Conservation (phyloP, 441 rosid genomes). For the Gossypium aridum region DNA sequence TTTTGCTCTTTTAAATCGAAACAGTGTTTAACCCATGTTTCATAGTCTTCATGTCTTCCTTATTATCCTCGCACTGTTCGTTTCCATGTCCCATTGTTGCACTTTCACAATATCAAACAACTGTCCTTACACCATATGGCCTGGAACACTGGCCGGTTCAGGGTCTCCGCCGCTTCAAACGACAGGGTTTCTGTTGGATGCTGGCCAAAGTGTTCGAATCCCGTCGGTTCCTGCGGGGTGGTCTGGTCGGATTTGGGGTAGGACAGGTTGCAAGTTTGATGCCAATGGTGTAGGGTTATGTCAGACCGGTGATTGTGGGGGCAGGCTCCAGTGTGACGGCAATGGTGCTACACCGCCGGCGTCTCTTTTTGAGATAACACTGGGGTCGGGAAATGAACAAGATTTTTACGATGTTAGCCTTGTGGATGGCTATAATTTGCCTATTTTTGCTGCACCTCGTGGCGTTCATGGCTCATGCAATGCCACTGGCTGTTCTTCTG, state of each 20-base stretch:
- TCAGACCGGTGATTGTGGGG: constrained; percentile 60
- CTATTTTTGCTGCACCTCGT: constrained; percentile 47
- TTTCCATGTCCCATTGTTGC: not conserved
- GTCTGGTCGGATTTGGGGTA: constrained; percentile 75
- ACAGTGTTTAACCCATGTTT: not conserved
- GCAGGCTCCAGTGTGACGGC: constrained; percentile 52
- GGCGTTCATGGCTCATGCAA: constrained; percentile 48
- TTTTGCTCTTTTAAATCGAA: not conserved
- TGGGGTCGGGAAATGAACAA: constrained; percentile 35
- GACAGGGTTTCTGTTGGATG: constrained; percentile 1
- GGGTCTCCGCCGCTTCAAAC: not conserved
- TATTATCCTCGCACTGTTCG: not conserved
- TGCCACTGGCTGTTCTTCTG: constrained; percentile 53
- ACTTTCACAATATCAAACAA: constrained; percentile 4
- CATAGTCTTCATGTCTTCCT: not conserved
- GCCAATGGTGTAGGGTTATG: constrained; percentile 51
- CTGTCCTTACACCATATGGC: constrained; percentile 8
- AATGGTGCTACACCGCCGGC: constrained; percentile 58
- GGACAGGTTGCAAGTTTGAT: constrained; percentile 61
- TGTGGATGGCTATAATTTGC: constrained; percentile 68
- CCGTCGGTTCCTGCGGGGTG: constrained; percentile 47
- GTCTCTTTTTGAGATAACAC: constrained; percentile 61
- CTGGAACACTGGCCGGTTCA: constrained; percentile 3
- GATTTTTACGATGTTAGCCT: constrained; percentile 63
- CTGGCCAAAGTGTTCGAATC: not conserved